Base-by-base conservation (phyloP, 495 filamentous ascomycete genomes). In the Aspergillus wentii region DNA sequence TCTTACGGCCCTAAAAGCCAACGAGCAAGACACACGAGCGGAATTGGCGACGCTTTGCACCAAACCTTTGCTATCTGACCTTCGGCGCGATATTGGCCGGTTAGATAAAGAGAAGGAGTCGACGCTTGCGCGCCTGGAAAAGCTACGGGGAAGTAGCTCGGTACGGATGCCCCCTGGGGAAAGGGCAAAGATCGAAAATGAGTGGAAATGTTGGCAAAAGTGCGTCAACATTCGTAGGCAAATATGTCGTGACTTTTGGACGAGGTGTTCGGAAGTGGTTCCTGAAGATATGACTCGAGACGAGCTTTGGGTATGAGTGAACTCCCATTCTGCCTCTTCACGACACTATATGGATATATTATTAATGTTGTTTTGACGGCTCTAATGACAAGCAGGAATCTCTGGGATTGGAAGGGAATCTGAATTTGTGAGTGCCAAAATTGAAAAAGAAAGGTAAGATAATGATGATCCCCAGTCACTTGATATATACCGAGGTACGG, bases 221-320 rank as follows among this genome's bases (percentile, higher is more conserved):
- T 67, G 67, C 32, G 69, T 59, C 22, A 51, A 34, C 16, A 40
- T 43, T 16, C 69, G 81, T 38, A 64, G 64, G 52, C 68, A 57
- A 33, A 75, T 80, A 9, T 78, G 67, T 52, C 49, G 61, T 26
- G 68, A 74, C 25, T 33, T 80, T 16, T 78, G 74, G 74, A 53
- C 36, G n/a, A 55, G 48, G 34, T 66, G 62, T 42, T 66, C 68
- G 29, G 72, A 72, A 33, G 55, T 64, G 20, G 43, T 78, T 40
- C 64, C 70, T 15, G 66, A 71, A 30, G 64, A 61, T 29, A 63
- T 61, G 50, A 68, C 51, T 35, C 57, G 50, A 44, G 50, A 55
- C 17, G 71, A 78, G 38, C 49, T 79, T 8, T 76, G 72, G 74
- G 75, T 79, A 48, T 48, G 66, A n/a, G n/a, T n/a, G n/a, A n/a